Evolutionary conservation across 495 filamentous ascomycete genomes (phyloP).

Genomic region (Tuber aestivum): DNA sequence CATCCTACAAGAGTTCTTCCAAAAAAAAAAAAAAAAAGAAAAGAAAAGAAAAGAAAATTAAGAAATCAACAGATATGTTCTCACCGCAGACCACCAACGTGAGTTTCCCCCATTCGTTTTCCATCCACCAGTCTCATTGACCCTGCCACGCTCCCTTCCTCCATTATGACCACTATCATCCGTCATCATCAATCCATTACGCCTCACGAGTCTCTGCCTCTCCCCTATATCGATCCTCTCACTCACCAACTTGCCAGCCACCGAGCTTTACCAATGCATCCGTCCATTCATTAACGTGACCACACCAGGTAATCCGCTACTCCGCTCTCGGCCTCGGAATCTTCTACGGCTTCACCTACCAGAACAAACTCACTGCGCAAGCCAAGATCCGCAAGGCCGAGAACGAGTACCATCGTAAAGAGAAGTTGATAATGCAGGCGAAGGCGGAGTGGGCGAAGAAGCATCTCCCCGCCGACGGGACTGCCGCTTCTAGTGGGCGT

Average conservation of each 20-base stretch:
- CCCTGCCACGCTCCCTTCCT: constrained; percentile 18
- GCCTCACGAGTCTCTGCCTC: constrained; percentile 21
- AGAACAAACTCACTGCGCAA: constrained; percentile 62
- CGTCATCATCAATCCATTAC: constrained; percentile 20
- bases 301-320: constrained; percentile 81
- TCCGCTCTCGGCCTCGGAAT: constrained; percentile 79
- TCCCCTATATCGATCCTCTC: constrained; percentile 17
- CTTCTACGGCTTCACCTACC: constrained; percentile 89
- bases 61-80: constrained; percentile 31
- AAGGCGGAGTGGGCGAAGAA: constrained; percentile 83
- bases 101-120: constrained; percentile 25
- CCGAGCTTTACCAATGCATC: constrained; percentile 19
- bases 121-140: constrained; percentile 25
- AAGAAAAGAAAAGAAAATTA: neutral
- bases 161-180: constrained; percentile 11
- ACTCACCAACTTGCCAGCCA: constrained; percentile 13
- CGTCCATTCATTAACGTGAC: constrained; percentile 23
- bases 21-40: neutral
- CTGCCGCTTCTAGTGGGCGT: constrained; percentile 51
- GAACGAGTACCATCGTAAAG: constrained; percentile 79
- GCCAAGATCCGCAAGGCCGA: constrained; percentile 62
- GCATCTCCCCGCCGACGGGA: constrained; percentile 52
- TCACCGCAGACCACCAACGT: constrained; percentile 44
- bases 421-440: constrained; percentile 78
- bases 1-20: neutral